phyloP scores from a whole-genome alignment of 805 yeast genomes.

The Cyberlindnera mrakii region DNA sequence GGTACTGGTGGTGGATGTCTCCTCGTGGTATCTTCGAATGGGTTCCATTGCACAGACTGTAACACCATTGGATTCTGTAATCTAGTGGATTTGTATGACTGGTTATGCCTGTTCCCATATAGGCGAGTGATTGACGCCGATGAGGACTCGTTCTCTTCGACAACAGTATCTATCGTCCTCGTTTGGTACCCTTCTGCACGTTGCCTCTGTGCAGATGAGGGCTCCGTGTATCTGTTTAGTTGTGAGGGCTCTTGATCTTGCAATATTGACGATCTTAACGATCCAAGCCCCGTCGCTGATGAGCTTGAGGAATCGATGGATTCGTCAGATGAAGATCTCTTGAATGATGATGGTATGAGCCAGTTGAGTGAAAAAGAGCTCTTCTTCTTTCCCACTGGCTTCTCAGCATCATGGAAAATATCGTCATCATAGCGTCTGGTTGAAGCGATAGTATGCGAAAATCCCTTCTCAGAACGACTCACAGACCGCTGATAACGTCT shows the following conservation, averaged over 20 bases:
- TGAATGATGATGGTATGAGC: not conserved
- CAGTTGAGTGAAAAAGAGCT: not conserved
- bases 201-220: not conserved
- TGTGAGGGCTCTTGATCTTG: constrained; percentile 9
- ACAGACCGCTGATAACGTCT: constrained; percentile 4
- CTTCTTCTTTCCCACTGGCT: not conserved
- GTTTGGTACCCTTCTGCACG: not conserved
- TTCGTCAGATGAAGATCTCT: not conserved
- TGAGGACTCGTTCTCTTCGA: constrained; percentile 20
- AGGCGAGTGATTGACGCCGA: not conserved
- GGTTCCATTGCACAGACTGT: constrained; percentile 5
- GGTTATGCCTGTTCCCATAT: not conserved
- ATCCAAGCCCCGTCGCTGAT: constrained; percentile 2
- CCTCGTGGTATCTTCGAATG: constrained; percentile 13
- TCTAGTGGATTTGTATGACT: constrained; percentile 1
- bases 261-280: constrained; percentile 12
- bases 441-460: constrained; percentile 22
- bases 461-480: constrained; percentile 14
- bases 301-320: not conserved
- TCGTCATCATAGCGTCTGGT: constrained; percentile 19
- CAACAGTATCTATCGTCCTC: constrained; percentile 23
- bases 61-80: constrained; percentile 11
- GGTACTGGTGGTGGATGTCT: constrained; percentile 20
- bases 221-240: not conserved
- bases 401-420: constrained; percentile 2